Evolutionary conservation across 495 filamentous ascomycete species (phyloP), one percentile per base, ranked within the genome.

Genomic region (Annulohypoxylon moriforme): DNA sequence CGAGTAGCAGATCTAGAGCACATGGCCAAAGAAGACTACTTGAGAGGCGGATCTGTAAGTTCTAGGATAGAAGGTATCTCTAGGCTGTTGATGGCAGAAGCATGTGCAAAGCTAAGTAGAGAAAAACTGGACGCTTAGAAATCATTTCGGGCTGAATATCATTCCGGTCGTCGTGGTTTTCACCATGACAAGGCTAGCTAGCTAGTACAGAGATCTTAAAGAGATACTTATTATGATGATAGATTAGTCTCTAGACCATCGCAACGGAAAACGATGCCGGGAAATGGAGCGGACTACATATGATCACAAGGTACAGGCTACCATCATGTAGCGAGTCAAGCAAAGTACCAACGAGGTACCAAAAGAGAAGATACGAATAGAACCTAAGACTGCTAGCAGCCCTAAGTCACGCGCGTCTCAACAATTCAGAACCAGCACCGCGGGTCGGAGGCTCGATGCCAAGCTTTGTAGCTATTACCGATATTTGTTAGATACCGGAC

Each of bases 381-480:
- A 14, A 24, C 18, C 18, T 49, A 49, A 24, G 9, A 9, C 9
- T 8, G 44, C 44, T 49, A 49, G 24, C 18, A 49, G 44, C 44
- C 22, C 11, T 27, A 27, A 9, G 47, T 50, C 10, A 14, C 22
- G 8, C 13, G 59, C 58, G 27, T 33, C 27, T 24, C 34, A 34
- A 31, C 16, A 42, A 10, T 49, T 33, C 14, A 42, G 42, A 58
- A 60, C 60, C 53, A 34, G 8, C 53, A 22, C n/a, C 34, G 34
- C 29, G 46, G 55, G 61, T 55, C 22, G 36, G 44, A 44, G 4
- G 44, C 20, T 3, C 47, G 16, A 58, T 52, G 24, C 16, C 31
- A 69, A 53, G 60, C 46, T 59, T 64, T 13, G 31, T 16, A 38
- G 16, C 2, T 38, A 64, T 60, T 69, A 60, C 33, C 22, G 22